phyloP scores from a whole-genome alignment of 129 eudicot genomes.

The Apium graveolens region DNA sequence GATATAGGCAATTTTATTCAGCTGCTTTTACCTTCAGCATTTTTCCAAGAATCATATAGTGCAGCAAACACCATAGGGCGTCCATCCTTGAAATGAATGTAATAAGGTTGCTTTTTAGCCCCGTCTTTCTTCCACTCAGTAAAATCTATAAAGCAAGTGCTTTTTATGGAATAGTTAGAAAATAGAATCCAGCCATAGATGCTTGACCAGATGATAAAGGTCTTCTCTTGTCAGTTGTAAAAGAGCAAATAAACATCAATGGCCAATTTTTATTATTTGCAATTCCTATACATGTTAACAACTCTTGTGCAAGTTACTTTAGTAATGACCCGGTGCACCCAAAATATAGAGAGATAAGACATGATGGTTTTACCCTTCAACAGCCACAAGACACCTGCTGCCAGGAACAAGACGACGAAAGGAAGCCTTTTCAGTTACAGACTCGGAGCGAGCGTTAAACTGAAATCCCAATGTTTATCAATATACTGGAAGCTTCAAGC shows the following conservation, averaged over 20 bases:
- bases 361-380: constrained; percentile 71
- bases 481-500: neutral
- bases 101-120: constrained; percentile 83
- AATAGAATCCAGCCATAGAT: neutral
- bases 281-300: neutral
- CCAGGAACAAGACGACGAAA: constrained; percentile 87
- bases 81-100: constrained; percentile 75
- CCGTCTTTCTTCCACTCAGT: constrained; percentile 98
- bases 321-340: neutral
- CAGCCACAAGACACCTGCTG: constrained; percentile 80
- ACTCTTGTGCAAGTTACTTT: neutral
- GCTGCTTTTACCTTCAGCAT: constrained; percentile 62
- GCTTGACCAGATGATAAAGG: neutral
- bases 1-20: neutral
- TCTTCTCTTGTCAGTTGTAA: no score
- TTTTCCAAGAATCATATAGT: constrained; percentile 90
- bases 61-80: constrained; percentile 94
- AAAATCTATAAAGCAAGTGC: constrained; percentile 52
- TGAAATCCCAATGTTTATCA: constrained; percentile 23
- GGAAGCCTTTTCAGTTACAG: constrained; percentile 81
- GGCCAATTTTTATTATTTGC: neutral
- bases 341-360: neutral
- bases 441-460: constrained; percentile 95
- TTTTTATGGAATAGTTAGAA: neutral
- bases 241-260: neutral